Base-by-base conservation (phyloP, 176 grass and related monocot genomes). In the Triticum aestivum region DNA sequence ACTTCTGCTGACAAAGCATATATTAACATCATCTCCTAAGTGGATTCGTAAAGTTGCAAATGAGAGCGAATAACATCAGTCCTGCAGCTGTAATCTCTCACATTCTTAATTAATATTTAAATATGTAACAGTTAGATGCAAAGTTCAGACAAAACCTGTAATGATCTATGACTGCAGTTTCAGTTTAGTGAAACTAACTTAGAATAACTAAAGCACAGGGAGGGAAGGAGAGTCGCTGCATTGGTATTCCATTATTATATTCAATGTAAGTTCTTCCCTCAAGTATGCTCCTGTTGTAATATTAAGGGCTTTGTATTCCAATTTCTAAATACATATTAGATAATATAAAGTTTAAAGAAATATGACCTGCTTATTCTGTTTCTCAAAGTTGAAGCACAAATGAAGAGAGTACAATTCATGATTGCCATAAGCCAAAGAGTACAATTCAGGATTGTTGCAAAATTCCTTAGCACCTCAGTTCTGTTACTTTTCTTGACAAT, bases 381-480 rank as follows among this genome's bases (percentile, higher is more conserved):
- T 30, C 29, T 30, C 29, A 30, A 30, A 30, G 29, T 30, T 30
- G 29, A 30, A 30, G 29, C 29, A 30, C 29, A 30, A 30, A 30
- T 30, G 29, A 30, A 30, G 29, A 79, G 59, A 79, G 30, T 80
- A 81, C n/a, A 21, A 38, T 2, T 84, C 30, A 49, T 9, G 27
- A 71, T 77, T 20, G 56, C 23, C 69, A 14, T 64, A 87, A 79
- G 41, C 10, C 3, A 59, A 90, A 97, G 85, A 89, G 95, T 98
- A 93, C 93, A 93, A 79, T 93, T 98, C 17, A 94, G 56, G 68
- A 98, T 79, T 61, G 93, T 93, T 86, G 88, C 93, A 81, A 95
- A 98, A 82, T 83, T 38, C 56, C 93, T 93, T 27, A 95, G 58
- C 77, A 98, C 79, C 85, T 98, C 96, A 85, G 89, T 59, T 82